Percentiles rank a stretch among this genome's conserved stretches.
Evolutionary conservation across 192 early-diverging fungal genomes (phyloP).

Genomic region (Podila minutissima): DNA sequence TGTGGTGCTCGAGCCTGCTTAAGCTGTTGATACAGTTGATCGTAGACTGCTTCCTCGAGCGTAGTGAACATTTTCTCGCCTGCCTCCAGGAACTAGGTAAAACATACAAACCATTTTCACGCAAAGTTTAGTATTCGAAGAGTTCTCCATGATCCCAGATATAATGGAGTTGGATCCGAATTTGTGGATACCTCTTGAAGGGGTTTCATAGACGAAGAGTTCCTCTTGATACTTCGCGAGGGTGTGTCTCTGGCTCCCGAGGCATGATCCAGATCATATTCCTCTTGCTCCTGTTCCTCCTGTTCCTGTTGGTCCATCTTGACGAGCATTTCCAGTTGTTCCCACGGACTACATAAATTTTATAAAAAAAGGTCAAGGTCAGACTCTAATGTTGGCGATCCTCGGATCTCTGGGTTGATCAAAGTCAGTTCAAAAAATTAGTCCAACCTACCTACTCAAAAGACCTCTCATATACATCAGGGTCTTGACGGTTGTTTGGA

Average conservation of each 20-base stretch:
- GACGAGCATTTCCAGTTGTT: conserved; percentile 26
- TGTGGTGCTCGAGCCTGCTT: neutral
- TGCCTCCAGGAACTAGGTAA: conserved; percentile 10
- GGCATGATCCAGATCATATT: neutral
- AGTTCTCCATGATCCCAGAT: no score
- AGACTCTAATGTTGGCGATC: neutral
- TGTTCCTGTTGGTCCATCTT: conserved; percentile 11
- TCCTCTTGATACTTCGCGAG: neutral
- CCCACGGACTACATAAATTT: conserved; percentile 19
- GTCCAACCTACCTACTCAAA: conserved; percentile 17
- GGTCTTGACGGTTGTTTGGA: conserved; percentile 9
- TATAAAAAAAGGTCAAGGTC: neutral
- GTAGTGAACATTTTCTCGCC: conserved; percentile 30
- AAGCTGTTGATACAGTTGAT: conserved; percentile 10
- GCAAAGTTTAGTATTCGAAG: no score
- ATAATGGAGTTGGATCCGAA: no score
- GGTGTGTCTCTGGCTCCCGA: neutral
- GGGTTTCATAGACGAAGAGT: conserved; percentile 9
- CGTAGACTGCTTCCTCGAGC: conserved; percentile 23
- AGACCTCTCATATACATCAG: conserved; percentile 37
- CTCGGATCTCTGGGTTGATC: neutral
- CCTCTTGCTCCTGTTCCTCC: neutral
- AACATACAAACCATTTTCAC: no score
- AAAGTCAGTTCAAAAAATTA: no score
- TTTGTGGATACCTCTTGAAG: conserved; percentile 1